phyloP scores from a whole-genome alignment of 2,329 filamentous ascomycete genomes.

The Ceratocystis papillata region DNA sequence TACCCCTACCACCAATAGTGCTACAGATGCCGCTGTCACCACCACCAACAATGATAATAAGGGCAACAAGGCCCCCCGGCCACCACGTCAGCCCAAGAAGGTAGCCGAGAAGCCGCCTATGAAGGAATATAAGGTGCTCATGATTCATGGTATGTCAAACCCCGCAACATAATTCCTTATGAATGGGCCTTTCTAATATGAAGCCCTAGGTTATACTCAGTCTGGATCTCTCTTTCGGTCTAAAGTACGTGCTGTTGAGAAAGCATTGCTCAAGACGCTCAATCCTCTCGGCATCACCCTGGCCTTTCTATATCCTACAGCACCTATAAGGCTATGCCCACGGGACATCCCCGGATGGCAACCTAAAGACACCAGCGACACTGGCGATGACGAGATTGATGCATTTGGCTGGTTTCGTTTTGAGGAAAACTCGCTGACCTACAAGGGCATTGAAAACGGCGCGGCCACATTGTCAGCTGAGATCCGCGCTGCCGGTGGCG shows the following conservation, averaged over 20 bases:
- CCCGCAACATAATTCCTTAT: neutral
- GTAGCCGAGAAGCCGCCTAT: slow-evolving; percentile 29
- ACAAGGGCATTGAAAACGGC: slow-evolving; percentile 59
- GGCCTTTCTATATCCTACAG: slow-evolving; percentile 58
- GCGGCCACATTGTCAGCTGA: slow-evolving; percentile 51
- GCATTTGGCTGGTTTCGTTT: slow-evolving; percentile 75
- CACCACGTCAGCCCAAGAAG: slow-evolving; percentile 20
- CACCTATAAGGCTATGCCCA: slow-evolving; percentile 50
- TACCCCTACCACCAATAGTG: neutral
- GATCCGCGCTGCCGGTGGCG: slow-evolving; percentile 52
- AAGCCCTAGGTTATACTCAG: slow-evolving; percentile 66
- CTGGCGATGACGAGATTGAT: slow-evolving; percentile 40
- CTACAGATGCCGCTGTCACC: neutral
- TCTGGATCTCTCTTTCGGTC: slow-evolving; percentile 73
- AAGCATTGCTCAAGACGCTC: slow-evolving; percentile 65
- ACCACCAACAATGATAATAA: neutral
- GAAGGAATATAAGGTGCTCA: slow-evolving; percentile 55
- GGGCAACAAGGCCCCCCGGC: slow-evolving; percentile 13
- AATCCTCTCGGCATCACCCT: slow-evolving; percentile 44
- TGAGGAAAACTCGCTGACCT: slow-evolving; percentile 52
- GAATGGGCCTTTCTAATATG: slow-evolving; percentile 10
- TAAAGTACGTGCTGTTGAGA: slow-evolving; percentile 80
- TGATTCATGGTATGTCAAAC: slow-evolving; percentile 54
- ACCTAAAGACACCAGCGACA: slow-evolving; percentile 34
- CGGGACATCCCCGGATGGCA: slow-evolving; percentile 60